These are phyloP conservation scores for Tephrocybe rancida DNA, from an alignment of 768 basidiomycete genomes.

Conservation along the genomic window DNA sequence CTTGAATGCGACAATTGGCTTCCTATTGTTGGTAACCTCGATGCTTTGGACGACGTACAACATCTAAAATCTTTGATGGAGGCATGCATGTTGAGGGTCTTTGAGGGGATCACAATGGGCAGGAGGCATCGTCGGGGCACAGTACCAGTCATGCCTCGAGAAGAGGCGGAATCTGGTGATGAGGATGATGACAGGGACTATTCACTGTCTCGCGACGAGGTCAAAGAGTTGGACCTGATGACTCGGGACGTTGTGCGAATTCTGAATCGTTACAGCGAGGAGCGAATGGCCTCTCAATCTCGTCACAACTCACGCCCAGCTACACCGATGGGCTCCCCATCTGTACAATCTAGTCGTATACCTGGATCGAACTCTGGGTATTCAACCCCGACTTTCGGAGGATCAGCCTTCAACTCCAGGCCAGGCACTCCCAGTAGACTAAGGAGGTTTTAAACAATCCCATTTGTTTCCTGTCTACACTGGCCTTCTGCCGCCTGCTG, in stretches of 20 bases:
- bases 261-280: slow-evolving; percentile 70
- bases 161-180: slow-evolving; percentile 61
- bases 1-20: slow-evolving; percentile 92
- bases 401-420: slow-evolving; percentile 53
- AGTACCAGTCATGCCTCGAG: slow-evolving; percentile 39
- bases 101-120: slow-evolving; percentile 74
- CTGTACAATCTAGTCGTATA: slow-evolving; percentile 35
- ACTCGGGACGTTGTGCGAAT: slow-evolving; percentile 76
- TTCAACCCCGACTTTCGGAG: slow-evolving; percentile 53
- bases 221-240: slow-evolving; percentile 74
- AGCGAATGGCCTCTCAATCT: slow-evolving; percentile 60
- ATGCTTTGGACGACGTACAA: slow-evolving; percentile 82
- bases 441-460: slow-evolving; percentile 31
- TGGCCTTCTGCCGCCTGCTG: no score
- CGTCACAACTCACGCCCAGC: slow-evolving; percentile 64
- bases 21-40: slow-evolving; percentile 73
- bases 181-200: slow-evolving; percentile 54
- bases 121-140: slow-evolving; percentile 34
- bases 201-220: slow-evolving; percentile 66
- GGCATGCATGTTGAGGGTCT: slow-evolving; percentile 84
- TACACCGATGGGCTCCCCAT: slow-evolving; percentile 63
- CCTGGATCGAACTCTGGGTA: slow-evolving; percentile 53
- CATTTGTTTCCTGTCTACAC: not conserved
- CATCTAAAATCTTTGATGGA: slow-evolving; percentile 81
- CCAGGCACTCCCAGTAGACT: slow-evolving; percentile 67